phyloP scores from a whole-genome alignment of 1,284 basidiomycete species.

The Puccinia brachypodii region DNA sequence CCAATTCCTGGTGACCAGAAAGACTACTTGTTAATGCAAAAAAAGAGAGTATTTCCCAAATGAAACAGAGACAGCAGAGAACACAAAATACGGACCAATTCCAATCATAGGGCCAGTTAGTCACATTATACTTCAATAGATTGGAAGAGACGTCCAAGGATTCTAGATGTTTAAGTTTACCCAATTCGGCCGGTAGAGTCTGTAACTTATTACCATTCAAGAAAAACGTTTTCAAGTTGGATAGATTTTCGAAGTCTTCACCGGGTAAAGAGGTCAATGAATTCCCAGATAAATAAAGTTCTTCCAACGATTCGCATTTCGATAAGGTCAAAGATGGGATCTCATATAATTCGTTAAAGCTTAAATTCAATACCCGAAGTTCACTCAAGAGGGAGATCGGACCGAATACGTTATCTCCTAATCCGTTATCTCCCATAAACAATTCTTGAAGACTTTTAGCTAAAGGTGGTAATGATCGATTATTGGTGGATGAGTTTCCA shows the following conservation, averaged over 20 bases:
- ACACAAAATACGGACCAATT: constrained; percentile 73
- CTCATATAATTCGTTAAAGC: constrained; percentile 93
- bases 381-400: constrained; percentile 73
- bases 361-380: constrained; percentile 81
- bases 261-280: constrained; percentile 84
- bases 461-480: constrained; percentile 65
- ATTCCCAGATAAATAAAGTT: constrained; percentile 92
- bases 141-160: constrained; percentile 94
- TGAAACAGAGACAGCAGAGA: constrained; percentile 15
- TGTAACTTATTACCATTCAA: constrained; percentile 93
- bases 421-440: constrained; percentile 83
- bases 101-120: constrained; percentile 99
- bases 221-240: constrained; percentile 72
- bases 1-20: constrained; percentile 74
- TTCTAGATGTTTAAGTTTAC: constrained; percentile 74
- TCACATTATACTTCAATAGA: constrained; percentile 93
- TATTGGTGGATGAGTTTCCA: constrained; percentile 49
- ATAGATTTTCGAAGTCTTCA: constrained; percentile 75
- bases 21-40: not conserved
- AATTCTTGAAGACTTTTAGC: constrained; percentile 72
- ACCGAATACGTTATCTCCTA: constrained; percentile 78
- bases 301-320: constrained; percentile 69
- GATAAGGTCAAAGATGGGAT: constrained; percentile 74
- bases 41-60: not conserved
- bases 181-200: constrained; percentile 85